A percentile compares a stretch with the other conserved stretches of the same genome.
phyloP scores from a whole-genome alignment of 495 filamentous ascomycete genomes.

The Lindgomyces ingoldianus region DNA sequence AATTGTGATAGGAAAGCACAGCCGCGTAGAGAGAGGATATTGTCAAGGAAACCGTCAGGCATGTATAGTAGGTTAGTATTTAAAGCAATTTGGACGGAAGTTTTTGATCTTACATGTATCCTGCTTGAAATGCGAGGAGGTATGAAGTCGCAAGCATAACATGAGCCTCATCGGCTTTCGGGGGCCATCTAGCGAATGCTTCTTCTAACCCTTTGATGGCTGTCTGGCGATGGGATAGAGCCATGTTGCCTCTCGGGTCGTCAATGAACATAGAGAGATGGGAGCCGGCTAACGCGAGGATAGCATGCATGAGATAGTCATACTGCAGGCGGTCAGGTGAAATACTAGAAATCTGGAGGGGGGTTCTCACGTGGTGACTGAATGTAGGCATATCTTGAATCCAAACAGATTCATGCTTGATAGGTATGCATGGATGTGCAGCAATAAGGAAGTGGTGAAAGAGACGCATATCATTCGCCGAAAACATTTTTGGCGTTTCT shows the following conservation, averaged over 20 bases:
- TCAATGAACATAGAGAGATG: constrained; percentile 41
- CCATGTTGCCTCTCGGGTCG: constrained; percentile 38
- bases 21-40: constrained; percentile 18
- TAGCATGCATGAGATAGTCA: constrained; percentile 55
- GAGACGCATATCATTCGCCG: constrained; percentile 22
- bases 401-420: background rate
- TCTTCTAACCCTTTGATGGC: constrained; percentile 58
- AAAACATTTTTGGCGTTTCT: constrained; percentile 13
- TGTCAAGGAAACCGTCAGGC: constrained; percentile 20
- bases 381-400: constrained; percentile 11
- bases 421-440: constrained; percentile 23
- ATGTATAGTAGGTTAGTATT: too few relatives aligned
- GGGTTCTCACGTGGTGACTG: constrained; percentile 12
- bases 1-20: constrained; percentile 16
- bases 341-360: background rate
- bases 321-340: constrained; percentile 31
- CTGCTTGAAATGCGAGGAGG: constrained; percentile 23
- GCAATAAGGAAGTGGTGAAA: constrained; percentile 31
- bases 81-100: too few relatives aligned
- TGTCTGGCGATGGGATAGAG: constrained; percentile 58
- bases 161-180: constrained; percentile 17
- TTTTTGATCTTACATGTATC: too few relatives aligned
- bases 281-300: constrained; percentile 60
- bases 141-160: constrained; percentile 30
- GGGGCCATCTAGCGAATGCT: constrained; percentile 34